Evolutionary conservation across 805 yeast species (phyloP), one percentile per base, ranked within the genome.

Genomic region (Candida vartiovaarae): DNA sequence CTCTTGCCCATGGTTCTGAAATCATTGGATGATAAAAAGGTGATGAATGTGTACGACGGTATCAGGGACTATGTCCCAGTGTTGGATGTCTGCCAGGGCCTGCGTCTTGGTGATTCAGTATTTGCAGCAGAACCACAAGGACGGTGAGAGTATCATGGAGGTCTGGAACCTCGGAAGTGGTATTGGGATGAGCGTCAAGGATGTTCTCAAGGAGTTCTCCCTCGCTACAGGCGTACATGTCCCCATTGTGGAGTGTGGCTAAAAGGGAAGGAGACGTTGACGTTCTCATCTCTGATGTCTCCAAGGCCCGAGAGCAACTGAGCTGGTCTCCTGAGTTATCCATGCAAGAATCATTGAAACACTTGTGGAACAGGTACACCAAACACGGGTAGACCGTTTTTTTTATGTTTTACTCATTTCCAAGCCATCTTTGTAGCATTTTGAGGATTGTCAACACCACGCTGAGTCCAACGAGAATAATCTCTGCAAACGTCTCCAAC

Each of bases 111-210:
- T 91, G 3, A 66, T 85, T 51, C 65, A 72, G 38, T 78, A 80
- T 58, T 68, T 85, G 40, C 56, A 57, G 15, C 47, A 47, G 5
- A 38, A 41, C 29, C 62, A 67, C 31, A 42, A 46, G 1, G 20
- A 15, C 20, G 49, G 53, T 15, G 15, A 9, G 4, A 86, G 85
- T 6, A 65, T 77, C 41, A 79, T 73, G 55, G 72, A 89, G 42
- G 91, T 78, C 59, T 85, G 93, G 93, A 85, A 85, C 59, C 72
- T 85, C 45, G 95, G 95, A 36, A 78, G 90, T 10, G 95, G 95
- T 29, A 74, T 66, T 26, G 95, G 95, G n/a, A 69, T 81, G 8
- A 82, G 91, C 1, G 95, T 85, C 5, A 68, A 83, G 45, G 89
- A 85, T 52, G 80, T 85, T 36, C 72, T 78, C 55, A 59, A 72